phyloP scores from a whole-genome alignment of 305 asterid species.

The Fraxinus xanthoxyloides region DNA sequence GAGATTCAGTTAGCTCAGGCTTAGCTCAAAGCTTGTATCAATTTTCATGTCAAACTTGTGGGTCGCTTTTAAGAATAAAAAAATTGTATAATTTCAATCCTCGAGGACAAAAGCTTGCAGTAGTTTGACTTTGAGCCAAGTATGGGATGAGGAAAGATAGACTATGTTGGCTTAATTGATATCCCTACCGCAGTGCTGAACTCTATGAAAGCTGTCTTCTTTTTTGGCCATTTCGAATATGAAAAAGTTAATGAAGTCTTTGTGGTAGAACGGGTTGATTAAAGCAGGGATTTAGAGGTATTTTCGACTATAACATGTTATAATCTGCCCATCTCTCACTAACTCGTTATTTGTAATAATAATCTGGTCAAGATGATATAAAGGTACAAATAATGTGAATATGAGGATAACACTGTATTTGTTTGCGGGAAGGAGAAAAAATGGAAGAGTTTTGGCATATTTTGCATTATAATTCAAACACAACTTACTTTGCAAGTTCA shows the following conservation, averaged over 20 bases:
- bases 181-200: background rate
- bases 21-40: background rate
- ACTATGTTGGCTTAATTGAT: background rate
- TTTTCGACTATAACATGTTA: background rate
- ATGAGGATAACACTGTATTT: background rate
- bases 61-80: background rate
- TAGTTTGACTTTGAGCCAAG: background rate
- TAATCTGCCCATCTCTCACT: background rate
- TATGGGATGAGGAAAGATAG: background rate
- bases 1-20: background rate
- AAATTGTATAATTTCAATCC: background rate
- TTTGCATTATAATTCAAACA: constrained; percentile 8
- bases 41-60: background rate
- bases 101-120: background rate
- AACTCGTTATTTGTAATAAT: background rate
- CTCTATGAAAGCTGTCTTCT: background rate
- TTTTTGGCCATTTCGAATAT: background rate
- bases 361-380: background rate
- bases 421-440: background rate
- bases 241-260: background rate
- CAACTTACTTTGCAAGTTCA: constrained; percentile 26
- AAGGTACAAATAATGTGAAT: background rate
- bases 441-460: constrained; percentile 3
- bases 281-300: background rate
- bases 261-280: constrained; percentile 8